Percentiles rank a stretch among this genome's conserved stretches.
These are phyloP conservation scores for Heritiera littoralis DNA, from an alignment of 345 rosid species.

Conservation along the genomic window DNA sequence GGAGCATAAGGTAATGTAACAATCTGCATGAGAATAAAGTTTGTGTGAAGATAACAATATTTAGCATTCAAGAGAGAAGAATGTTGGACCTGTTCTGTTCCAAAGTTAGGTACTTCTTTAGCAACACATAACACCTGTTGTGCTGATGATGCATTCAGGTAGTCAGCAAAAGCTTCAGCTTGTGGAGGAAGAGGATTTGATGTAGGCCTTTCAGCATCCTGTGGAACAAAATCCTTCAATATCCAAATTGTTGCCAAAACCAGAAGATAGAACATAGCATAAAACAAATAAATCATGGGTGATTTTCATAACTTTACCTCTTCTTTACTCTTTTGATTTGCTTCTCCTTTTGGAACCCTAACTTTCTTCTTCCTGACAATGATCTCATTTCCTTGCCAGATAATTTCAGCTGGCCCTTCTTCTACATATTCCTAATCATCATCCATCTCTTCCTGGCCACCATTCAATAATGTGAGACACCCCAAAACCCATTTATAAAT, in stretches of 20 bases:
- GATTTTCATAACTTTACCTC: slow-evolving; percentile 46
- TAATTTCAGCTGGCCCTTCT: slow-evolving; percentile 90
- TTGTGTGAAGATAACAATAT: neutral
- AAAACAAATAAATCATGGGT: neutral
- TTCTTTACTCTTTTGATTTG: slow-evolving; percentile 25
- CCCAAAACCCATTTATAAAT: neutral
- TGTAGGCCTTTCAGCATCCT: slow-evolving; percentile 77
- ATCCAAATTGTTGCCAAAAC: slow-evolving; percentile 3
- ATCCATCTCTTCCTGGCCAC: slow-evolving; percentile 41
- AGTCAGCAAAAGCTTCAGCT: slow-evolving; percentile 53
- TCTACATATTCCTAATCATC: slow-evolving; percentile 86
- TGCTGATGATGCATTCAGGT: slow-evolving; percentile 58
- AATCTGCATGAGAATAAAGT: neutral
- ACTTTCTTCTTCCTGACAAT: slow-evolving; percentile 75
- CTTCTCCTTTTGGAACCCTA: slow-evolving; percentile 63
- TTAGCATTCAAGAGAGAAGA: neutral
- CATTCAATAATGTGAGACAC: neutral
- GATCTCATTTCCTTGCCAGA: slow-evolving; percentile 90
- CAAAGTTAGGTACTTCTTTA: slow-evolving; percentile 87
- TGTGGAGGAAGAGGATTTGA: slow-evolving; percentile 94
- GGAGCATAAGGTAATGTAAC: neutral
- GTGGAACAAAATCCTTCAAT: slow-evolving; percentile 24
- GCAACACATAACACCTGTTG: slow-evolving; percentile 73
- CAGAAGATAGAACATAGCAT: slow-evolving; percentile 1
- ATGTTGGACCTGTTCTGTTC: slow-evolving; percentile 78